Percentiles rank a stretch among this genome's conserved stretches.
phyloP scores from a whole-genome alignment of 805 yeast species.

The Saccharomycopsis vini region DNA sequence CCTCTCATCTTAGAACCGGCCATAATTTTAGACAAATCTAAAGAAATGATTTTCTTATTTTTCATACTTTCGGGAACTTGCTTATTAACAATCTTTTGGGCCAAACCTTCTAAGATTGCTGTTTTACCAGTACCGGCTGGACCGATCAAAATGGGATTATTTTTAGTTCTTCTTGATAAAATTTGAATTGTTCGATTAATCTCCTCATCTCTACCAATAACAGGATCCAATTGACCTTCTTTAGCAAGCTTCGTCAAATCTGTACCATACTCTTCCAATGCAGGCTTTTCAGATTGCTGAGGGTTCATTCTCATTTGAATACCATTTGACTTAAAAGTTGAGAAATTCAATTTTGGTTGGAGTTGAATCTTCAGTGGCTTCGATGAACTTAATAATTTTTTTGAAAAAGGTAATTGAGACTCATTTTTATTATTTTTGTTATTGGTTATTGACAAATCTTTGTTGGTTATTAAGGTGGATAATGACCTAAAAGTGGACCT shows the following conservation, averaged over 20 bases:
- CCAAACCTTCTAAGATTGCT: slow-evolving; percentile 92
- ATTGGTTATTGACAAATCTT: too few species aligned
- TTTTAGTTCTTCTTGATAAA: slow-evolving; percentile 84
- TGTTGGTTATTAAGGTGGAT: too few species aligned
- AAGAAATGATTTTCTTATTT: slow-evolving; percentile 69
- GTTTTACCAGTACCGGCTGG: slow-evolving; percentile 98
- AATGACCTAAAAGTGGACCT: too few species aligned
- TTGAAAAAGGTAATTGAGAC: too few species aligned
- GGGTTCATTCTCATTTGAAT: slow-evolving; percentile 23
- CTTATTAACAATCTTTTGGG: slow-evolving; percentile 83
- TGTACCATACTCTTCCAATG: slow-evolving; percentile 76
- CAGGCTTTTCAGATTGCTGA: slow-evolving; percentile 47
- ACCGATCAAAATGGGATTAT: slow-evolving; percentile 92
- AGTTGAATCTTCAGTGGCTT: too few species aligned
- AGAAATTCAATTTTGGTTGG: not conserved
- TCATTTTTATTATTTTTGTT: too few species aligned
- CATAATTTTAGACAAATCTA: slow-evolving; percentile 82
- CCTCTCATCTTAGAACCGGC: slow-evolving; percentile 96
- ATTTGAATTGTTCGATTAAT: slow-evolving; percentile 89
- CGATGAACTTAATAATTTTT: too few species aligned
- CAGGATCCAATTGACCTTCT: slow-evolving; percentile 91
- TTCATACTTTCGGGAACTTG: slow-evolving; percentile 95
- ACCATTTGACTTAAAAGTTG: not conserved
- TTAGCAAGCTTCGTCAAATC: slow-evolving; percentile 81
- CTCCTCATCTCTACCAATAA: slow-evolving; percentile 94